These are phyloP conservation scores for Scleroderma citrinum DNA, from an alignment of 768 basidiomycete genomes.

Conservation along the genomic window DNA sequence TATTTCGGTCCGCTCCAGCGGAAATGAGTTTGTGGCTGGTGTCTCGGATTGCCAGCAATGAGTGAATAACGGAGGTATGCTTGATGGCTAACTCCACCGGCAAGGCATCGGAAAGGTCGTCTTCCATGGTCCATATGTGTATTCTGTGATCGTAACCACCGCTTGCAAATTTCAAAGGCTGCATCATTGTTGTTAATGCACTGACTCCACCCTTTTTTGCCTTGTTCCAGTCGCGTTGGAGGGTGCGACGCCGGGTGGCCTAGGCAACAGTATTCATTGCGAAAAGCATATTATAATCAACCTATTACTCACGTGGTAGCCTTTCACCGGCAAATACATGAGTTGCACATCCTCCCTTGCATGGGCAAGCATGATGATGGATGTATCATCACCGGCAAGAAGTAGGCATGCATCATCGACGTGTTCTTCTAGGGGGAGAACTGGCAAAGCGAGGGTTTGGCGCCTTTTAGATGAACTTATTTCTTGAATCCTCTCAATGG, in stretches of 20 bases:
- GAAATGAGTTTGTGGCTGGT: constrained; percentile 43
- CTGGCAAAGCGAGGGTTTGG: constrained; percentile 15
- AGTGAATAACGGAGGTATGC: constrained; percentile 39
- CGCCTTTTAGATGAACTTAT: constrained; percentile 12
- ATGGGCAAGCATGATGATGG: constrained; percentile 34
- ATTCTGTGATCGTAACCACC: constrained; percentile 46
- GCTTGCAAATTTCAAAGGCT: constrained; percentile 39
- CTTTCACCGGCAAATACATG: constrained; percentile 14
- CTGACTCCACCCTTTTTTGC: constrained; percentile 38
- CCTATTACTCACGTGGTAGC: constrained; percentile 19
- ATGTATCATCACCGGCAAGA: constrained; percentile 11
- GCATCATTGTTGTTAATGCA: constrained; percentile 36
- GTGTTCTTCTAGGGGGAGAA: constrained; percentile 21
- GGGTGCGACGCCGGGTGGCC: constrained; percentile 7
- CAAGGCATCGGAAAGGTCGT: constrained; percentile 28
- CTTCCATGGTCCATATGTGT: constrained; percentile 40
- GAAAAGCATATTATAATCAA: background rate
- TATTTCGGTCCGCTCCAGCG: constrained; percentile 43
- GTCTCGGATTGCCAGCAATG: constrained; percentile 38
- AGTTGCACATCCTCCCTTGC: constrained; percentile 33
- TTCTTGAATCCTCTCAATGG: constrained; percentile 26
- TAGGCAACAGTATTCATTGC: constrained; percentile 6
- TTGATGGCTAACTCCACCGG: constrained; percentile 32
- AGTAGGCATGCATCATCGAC: constrained; percentile 42
- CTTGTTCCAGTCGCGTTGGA: constrained; percentile 27